Percentiles rank a stretch among this genome's conserved stretches.
These are phyloP conservation scores for Monosporascus cannonballus DNA, from an alignment of 2,329 filamentous ascomycete species.

Conservation along the genomic window DNA sequence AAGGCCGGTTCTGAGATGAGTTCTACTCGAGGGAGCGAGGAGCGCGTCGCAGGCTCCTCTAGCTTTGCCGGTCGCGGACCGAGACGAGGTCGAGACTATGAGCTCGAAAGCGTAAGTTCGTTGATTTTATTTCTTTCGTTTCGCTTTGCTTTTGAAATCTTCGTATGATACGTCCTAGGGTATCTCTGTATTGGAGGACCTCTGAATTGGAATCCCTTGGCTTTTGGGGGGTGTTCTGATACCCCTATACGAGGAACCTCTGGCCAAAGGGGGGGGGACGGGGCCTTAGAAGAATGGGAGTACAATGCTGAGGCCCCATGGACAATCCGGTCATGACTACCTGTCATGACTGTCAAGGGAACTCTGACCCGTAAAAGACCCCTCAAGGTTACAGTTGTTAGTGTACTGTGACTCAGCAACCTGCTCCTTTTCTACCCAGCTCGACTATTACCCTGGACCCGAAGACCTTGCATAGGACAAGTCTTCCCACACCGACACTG, in stretches of 20 bases:
- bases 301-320: too few species aligned
- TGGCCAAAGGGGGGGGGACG: background rate
- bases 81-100: conserved; percentile 71
- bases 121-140: conserved; percentile 7
- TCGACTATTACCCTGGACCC: too few species aligned
- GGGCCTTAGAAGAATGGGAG: background rate
- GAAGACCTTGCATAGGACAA: too few species aligned
- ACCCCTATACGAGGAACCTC: background rate
- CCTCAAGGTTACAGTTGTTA: too few species aligned
- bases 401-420: too few species aligned
- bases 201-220: background rate
- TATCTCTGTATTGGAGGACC: background rate
- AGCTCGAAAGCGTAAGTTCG: conserved; percentile 69
- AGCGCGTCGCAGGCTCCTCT: conserved; percentile 58
- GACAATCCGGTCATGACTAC: too few species aligned
- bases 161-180: background rate
- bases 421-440: too few species aligned
- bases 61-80: conserved; percentile 61
- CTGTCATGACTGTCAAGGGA: too few species aligned
- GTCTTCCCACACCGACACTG: too few species aligned
- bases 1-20: conserved; percentile 50
- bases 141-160: conserved; percentile 7
- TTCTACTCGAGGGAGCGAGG: conserved; percentile 70
- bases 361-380: too few species aligned
- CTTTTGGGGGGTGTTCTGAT: background rate